phyloP scores from a whole-genome alignment of 805 yeast species.

The Yamadazyma takamatsuzukensis region DNA sequence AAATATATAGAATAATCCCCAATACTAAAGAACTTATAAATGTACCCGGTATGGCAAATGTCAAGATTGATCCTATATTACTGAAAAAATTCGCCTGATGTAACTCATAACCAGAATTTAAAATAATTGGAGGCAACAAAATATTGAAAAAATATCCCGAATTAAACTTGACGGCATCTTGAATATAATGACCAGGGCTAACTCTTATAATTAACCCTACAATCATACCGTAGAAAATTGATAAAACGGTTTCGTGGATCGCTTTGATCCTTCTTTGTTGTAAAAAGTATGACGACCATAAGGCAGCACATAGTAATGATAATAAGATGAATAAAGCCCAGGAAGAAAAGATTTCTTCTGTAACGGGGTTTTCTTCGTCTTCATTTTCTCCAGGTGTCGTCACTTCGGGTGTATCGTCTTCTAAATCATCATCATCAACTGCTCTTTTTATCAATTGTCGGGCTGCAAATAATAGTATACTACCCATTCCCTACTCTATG shows the following conservation, averaged over 20 bases:
- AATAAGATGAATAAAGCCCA: slow-evolving; percentile 94
- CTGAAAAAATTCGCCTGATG: slow-evolving; percentile 94
- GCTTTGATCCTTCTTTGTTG: slow-evolving; percentile 91
- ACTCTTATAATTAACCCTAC: slow-evolving; percentile 89
- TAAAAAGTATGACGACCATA: slow-evolving; percentile 92
- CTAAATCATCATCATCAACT: slow-evolving; percentile 21
- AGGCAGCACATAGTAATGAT: slow-evolving; percentile 75
- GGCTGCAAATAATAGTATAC: slow-evolving; percentile 21
- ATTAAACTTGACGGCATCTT: slow-evolving; percentile 93
- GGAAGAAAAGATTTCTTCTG: slow-evolving; percentile 92
- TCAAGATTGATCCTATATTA: slow-evolving; percentile 84
- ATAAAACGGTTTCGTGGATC: slow-evolving; percentile 94
- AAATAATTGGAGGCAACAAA: slow-evolving; percentile 89
- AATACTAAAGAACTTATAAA: slow-evolving; percentile 86
- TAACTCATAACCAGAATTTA: slow-evolving; percentile 93
- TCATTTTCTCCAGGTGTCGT: slow-evolving; percentile 48
- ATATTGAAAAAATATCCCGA: slow-evolving; percentile 92
- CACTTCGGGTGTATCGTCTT: slow-evolving; percentile 38
- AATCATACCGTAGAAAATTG: slow-evolving; percentile 95
- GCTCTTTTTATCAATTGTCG: slow-evolving; percentile 32
- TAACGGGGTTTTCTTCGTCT: slow-evolving; percentile 72
- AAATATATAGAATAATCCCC: slow-evolving; percentile 81
- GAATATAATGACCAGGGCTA: slow-evolving; percentile 95
- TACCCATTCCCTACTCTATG: no score
- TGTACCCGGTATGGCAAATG: slow-evolving; percentile 97